phyloP scores from a whole-genome alignment of 768 basidiomycete genomes.

The Pulveroboletus sp. region DNA sequence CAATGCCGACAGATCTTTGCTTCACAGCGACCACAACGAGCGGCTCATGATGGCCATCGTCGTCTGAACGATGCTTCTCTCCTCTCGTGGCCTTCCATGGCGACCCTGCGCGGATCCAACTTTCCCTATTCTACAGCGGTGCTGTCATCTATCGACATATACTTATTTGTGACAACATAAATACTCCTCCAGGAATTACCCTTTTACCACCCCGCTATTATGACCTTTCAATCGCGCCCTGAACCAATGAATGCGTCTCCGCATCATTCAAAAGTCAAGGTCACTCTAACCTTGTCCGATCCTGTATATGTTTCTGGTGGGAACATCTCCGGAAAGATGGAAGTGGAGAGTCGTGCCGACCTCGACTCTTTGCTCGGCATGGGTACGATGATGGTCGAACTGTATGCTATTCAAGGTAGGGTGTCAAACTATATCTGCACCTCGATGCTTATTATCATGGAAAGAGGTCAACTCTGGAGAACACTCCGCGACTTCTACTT shows the following conservation, averaged over 20 bases:
- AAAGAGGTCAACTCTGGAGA: conserved; percentile 77
- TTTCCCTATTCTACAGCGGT: not conserved
- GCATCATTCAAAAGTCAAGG: conserved; percentile 75
- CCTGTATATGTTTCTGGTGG: conserved; percentile 64
- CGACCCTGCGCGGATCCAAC: conserved; percentile 6
- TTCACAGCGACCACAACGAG: conserved; percentile 1
- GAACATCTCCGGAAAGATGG: conserved; percentile 69
- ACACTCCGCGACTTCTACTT: conserved; percentile 77
- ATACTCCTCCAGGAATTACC: not conserved
- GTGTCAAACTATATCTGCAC: not conserved
- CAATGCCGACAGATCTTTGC: conserved; percentile 1
- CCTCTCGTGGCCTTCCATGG: conserved; percentile 11
- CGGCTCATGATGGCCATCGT: conserved; percentile 18
- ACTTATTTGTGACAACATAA: conserved; percentile 14
- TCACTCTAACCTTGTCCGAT: conserved; percentile 59
- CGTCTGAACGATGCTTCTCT: conserved; percentile 12
- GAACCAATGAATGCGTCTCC: conserved; percentile 83
- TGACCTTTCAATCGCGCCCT: conserved; percentile 36
- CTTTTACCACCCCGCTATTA: conserved; percentile 3
- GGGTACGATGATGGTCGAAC: conserved; percentile 72
- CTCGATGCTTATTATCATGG: conserved; percentile 5
- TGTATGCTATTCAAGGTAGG: conserved; percentile 69
- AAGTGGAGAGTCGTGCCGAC: conserved; percentile 77
- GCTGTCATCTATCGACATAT: conserved; percentile 4
- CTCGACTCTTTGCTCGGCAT: conserved; percentile 62